phyloP scores from a whole-genome alignment of 495 filamentous ascomycete species.

The Aspergillus indologenus region DNA sequence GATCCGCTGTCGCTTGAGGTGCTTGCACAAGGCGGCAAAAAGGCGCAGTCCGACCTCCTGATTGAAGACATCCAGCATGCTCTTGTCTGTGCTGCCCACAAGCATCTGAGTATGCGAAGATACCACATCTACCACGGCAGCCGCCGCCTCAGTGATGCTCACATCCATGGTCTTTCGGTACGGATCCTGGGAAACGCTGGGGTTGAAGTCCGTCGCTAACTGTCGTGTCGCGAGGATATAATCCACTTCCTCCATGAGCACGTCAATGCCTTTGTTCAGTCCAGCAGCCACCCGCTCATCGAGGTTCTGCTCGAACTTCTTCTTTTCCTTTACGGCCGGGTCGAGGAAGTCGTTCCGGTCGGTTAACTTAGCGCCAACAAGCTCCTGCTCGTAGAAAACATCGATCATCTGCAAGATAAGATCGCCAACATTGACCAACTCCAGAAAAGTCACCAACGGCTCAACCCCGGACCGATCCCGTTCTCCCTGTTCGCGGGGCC shows the following conservation, averaged over 20 bases:
- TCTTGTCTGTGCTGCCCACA: slow-evolving; percentile 90
- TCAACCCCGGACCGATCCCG: slow-evolving; percentile 72
- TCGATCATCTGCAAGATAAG: slow-evolving; percentile 99
- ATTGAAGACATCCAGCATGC: slow-evolving; percentile 96
- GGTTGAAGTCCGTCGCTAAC: slow-evolving; percentile 85
- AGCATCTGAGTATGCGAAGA: slow-evolving; percentile 88
- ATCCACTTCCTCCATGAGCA: slow-evolving; percentile 97
- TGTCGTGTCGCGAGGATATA: slow-evolving; percentile 91
- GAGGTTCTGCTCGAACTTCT: slow-evolving; percentile 97
- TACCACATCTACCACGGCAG: slow-evolving; percentile 77
- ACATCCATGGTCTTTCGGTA: slow-evolving; percentile 63
- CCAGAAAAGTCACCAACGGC: slow-evolving; percentile 91
- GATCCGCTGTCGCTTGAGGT: slow-evolving; percentile 93
- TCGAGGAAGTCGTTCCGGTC: slow-evolving; percentile 94
- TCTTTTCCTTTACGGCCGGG: slow-evolving; percentile 89
- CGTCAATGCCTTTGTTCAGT: slow-evolving; percentile 95
- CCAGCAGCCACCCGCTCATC: slow-evolving; percentile 96
- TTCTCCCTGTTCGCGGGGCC: slow-evolving; percentile 78
- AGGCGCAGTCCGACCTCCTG: slow-evolving; percentile 93
- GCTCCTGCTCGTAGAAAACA: slow-evolving; percentile 96
- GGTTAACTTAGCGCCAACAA: slow-evolving; percentile 74
- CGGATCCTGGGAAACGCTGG: slow-evolving; percentile 50
- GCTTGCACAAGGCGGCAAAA: slow-evolving; percentile 89
- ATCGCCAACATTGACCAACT: slow-evolving; percentile 97
- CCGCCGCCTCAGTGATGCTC: slow-evolving; percentile 74